These are phyloP conservation scores for Dryadomyces quercus-mongolicae DNA, from an alignment of 2,329 filamentous ascomycete genomes.

Conservation along the genomic window DNA sequence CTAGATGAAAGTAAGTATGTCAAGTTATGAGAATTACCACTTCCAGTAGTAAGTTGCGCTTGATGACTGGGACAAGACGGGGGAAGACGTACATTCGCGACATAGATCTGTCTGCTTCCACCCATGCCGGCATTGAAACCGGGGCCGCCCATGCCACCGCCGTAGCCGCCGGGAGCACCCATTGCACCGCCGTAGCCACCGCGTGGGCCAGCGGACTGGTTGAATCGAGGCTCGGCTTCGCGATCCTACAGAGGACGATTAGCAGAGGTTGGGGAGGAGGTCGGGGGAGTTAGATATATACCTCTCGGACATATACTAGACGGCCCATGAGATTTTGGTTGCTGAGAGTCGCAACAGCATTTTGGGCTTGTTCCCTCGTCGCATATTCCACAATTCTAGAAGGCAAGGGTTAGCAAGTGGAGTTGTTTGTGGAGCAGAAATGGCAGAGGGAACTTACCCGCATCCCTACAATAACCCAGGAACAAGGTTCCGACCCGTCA, in stretches of 20 bases:
- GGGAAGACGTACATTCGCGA: constrained; percentile 79
- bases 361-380: constrained; percentile 96
- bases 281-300: constrained; percentile 25
- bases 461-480: constrained; percentile 95
- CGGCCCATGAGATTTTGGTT: constrained; percentile 98
- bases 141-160: constrained; percentile 33
- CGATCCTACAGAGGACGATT: constrained; percentile 54
- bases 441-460: constrained; percentile 60
- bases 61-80: neutral
- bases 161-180: neutral
- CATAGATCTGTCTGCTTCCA: constrained; percentile 78
- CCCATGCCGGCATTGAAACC: constrained; percentile 43
- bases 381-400: constrained; percentile 99
- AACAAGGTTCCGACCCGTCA: constrained; percentile 94
- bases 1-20: constrained; percentile 35
- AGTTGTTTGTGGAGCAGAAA: neutral
- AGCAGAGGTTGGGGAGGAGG: constrained; percentile 1
- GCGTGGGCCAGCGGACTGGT: constrained; percentile 55
- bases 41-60: too few relatives aligned
- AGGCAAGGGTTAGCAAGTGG: neutral
- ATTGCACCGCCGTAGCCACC: constrained; percentile 27
- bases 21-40: neutral
- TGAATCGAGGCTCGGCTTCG: constrained; percentile 94
- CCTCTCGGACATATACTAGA: constrained; percentile 97
- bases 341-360: constrained; percentile 93